Conservation (phyloP, 495 filamentous ascomycete genomes). For the Bombardia bombarda region DNA sequence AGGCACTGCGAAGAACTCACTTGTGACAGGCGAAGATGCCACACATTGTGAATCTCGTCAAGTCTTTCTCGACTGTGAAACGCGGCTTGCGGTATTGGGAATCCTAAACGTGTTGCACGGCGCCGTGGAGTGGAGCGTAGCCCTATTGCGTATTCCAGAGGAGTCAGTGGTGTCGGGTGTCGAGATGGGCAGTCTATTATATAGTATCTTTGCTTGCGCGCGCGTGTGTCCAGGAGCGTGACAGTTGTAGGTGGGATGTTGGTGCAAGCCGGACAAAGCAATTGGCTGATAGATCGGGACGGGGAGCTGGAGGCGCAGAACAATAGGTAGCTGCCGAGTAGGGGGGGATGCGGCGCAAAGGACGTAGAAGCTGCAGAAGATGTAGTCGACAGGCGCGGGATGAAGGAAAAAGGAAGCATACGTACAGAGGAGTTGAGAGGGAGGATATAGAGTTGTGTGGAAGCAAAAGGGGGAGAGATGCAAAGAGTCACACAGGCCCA, state of each 20-base stretch:
- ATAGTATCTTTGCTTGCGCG: too few relatives aligned
- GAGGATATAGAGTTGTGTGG: constrained; percentile 12
- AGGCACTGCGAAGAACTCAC: constrained; percentile 41
- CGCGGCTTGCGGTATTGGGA: constrained; percentile 4
- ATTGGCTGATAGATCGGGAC: not conserved
- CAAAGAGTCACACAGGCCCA: constrained; percentile 24
- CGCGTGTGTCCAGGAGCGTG: too few relatives aligned
- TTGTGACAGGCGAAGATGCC: constrained; percentile 95
- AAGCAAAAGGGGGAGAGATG: constrained; percentile 8
- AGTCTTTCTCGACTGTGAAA: not conserved
- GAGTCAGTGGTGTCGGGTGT: too few relatives aligned
- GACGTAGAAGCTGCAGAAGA: constrained; percentile 11
- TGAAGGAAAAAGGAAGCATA: constrained; percentile 4
- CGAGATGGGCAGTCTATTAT: constrained; percentile 16
- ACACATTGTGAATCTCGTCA: constrained; percentile 40
- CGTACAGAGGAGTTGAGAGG: not conserved
- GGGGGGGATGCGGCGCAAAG: too few relatives aligned
- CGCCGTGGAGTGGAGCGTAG: constrained; percentile 19
- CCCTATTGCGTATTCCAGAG: too few relatives aligned
- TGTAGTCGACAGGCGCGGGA: constrained; percentile 18
- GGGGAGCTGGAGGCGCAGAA: not conserved
- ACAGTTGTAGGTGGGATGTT: too few relatives aligned
- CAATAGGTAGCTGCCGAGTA: constrained; percentile 6
- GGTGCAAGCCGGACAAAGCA: too few relatives aligned
- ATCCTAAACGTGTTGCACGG: constrained; percentile 10